A percentile compares a stretch with the other conserved stretches of the same genome.
These are phyloP conservation scores for Clavispora phyllophila DNA, from an alignment of 805 yeast genomes.

Conservation along the genomic window DNA sequence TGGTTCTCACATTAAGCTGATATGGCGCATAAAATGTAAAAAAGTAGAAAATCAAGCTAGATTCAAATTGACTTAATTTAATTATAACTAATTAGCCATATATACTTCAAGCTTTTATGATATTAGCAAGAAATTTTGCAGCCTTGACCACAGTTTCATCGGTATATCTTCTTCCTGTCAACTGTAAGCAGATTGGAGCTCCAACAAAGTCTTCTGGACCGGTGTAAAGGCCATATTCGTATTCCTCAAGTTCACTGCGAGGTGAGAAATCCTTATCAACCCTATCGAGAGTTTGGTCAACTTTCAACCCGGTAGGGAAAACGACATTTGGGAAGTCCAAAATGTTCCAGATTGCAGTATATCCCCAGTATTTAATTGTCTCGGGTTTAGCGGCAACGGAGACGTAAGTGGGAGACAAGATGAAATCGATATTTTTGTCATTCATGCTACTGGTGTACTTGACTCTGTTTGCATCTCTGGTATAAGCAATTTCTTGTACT, in stretches of 20 bases:
- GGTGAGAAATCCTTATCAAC: constrained; percentile 10
- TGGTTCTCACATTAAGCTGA: too few species aligned
- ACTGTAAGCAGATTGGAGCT: constrained; percentile 16
- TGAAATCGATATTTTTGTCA: constrained; percentile 9
- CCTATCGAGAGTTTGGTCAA: constrained; percentile 12
- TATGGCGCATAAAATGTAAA: too few species aligned
- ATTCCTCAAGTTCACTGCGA: constrained; percentile 14
- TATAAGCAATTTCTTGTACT: constrained; percentile 8
- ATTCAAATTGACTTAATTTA: too few species aligned
- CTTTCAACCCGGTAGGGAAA: constrained; percentile 16
- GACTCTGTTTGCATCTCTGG: constrained; percentile 11
- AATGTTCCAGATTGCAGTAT: constrained; percentile 16
- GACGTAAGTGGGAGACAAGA: constrained; percentile 15
- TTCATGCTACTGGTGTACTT: constrained; percentile 11
- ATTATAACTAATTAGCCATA: too few species aligned
- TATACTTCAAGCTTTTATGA: constrained; percentile 7
- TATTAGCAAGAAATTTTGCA: constrained; percentile 13
- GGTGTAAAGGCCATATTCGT: constrained; percentile 17
- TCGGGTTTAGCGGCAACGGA: constrained; percentile 16
- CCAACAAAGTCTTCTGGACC: constrained; percentile 12
- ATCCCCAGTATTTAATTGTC: constrained; percentile 15
- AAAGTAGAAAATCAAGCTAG: too few species aligned
- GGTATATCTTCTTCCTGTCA: constrained; percentile 16
- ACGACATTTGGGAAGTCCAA: constrained; percentile 17
- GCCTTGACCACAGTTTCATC: constrained; percentile 17